Conservation (phyloP, 768 basidiomycete species). For the Termitomyces heimii region DNA sequence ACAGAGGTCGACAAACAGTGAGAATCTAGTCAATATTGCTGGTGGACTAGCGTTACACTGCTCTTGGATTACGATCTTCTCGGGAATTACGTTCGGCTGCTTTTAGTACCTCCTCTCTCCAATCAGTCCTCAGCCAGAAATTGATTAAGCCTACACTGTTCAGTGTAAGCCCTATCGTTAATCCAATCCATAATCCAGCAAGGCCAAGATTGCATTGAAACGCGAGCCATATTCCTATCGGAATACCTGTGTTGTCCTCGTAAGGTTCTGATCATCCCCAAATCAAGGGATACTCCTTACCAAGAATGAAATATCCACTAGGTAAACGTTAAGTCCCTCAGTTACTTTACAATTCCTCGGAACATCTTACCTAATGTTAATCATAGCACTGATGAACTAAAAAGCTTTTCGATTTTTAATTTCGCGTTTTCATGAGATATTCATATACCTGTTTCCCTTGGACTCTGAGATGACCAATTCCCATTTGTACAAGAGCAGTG, state of each 20-base stretch:
- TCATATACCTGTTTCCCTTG: conserved; percentile 61
- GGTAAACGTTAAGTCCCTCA: background rate
- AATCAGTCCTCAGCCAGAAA: conserved; percentile 7
- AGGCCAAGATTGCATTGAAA: conserved; percentile 5
- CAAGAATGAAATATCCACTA: background rate
- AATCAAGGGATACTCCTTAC: background rate
- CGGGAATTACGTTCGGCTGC: conserved; percentile 1
- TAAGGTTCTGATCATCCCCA: background rate
- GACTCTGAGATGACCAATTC: conserved; percentile 74
- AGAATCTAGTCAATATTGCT: background rate
- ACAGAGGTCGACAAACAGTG: no score
- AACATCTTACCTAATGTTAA: conserved; percentile 57
- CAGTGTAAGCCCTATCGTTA: conserved; percentile 3
- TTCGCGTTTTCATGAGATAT: background rate
- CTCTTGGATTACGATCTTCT: background rate
- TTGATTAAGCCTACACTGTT: background rate
- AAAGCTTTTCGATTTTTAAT: background rate
- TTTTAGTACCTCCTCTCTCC: conserved; percentile 6
- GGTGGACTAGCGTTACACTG: background rate
- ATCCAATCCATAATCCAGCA: conserved; percentile 8
- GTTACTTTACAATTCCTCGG: background rate
- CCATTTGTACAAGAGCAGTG: conserved; percentile 64
- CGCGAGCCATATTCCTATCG: conserved; percentile 4
- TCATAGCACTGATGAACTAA: conserved; percentile 64
- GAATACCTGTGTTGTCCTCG: background rate